Percentiles rank a stretch among this genome's conserved stretches.
These are phyloP conservation scores for Prunus davidiana DNA, from an alignment of 306 rosid genomes.

Conservation along the genomic window DNA sequence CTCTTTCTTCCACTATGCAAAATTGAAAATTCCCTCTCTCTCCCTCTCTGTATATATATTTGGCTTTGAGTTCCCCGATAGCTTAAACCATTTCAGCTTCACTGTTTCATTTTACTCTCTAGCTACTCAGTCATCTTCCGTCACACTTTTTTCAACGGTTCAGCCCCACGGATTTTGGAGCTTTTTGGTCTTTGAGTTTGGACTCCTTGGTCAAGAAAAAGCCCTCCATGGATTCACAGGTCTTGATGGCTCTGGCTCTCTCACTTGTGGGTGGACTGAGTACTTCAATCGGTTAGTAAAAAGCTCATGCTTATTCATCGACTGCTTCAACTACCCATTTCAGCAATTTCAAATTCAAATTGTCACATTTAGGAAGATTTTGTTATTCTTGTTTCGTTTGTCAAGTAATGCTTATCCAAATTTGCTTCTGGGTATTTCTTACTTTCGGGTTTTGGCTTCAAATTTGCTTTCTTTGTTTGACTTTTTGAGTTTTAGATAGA, in stretches of 20 bases:
- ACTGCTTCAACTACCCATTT: slow-evolving; percentile 16
- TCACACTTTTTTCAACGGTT: slow-evolving; percentile 6
- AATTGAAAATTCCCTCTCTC: slow-evolving; percentile 16
- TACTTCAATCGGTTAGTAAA: slow-evolving; percentile 74
- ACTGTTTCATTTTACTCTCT: background rate
- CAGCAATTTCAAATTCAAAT: background rate
- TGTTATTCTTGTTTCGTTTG: background rate
- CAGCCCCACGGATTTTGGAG: background rate
- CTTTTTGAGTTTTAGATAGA: background rate
- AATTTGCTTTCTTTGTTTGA: slow-evolving; percentile 5
- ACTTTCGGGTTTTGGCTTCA: background rate
- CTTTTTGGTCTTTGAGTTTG: background rate
- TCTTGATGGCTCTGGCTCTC: slow-evolving; percentile 84
- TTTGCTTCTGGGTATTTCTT: background rate
- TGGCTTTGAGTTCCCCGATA: background rate
- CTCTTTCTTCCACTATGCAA: slow-evolving; percentile 40
- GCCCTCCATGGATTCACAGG: slow-evolving; percentile 63
- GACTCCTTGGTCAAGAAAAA: background rate
- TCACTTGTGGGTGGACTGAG: slow-evolving; percentile 89
- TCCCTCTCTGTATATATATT: background rate
- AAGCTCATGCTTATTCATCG: background rate
- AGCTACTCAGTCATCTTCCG: background rate
- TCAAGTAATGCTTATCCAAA: background rate
- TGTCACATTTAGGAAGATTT: background rate
- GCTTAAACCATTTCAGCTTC: background rate